These are phyloP conservation scores for Phaffomyces opuntiae DNA, from an alignment of 805 yeast species.

Conservation along the genomic window DNA sequence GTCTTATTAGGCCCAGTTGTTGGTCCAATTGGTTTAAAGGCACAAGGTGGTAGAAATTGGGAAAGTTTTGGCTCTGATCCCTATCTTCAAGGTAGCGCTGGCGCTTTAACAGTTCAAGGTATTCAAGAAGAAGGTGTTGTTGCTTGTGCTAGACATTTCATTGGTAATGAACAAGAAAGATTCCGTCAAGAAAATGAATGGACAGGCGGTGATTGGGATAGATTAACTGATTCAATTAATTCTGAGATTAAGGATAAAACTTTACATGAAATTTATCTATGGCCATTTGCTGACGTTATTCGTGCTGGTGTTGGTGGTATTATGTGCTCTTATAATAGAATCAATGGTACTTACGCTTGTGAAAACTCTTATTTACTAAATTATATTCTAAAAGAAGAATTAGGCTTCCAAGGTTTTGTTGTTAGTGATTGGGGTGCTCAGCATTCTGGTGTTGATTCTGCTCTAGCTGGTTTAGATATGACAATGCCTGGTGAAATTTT, in stretches of 20 bases:
- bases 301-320: slow-evolving; percentile 54
- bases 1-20: slow-evolving; percentile 49
- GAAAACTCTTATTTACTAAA: slow-evolving; percentile 52
- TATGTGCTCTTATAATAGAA: slow-evolving; percentile 55
- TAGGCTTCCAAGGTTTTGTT: slow-evolving; percentile 64
- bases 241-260: slow-evolving; percentile 54
- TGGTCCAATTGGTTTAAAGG: slow-evolving; percentile 57
- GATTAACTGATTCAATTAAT: slow-evolving; percentile 37
- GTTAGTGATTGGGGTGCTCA: slow-evolving; percentile 65
- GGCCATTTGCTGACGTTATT: slow-evolving; percentile 63
- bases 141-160: slow-evolving; percentile 48
- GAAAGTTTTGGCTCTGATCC: slow-evolving; percentile 9
- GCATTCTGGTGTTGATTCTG: slow-evolving; percentile 49
- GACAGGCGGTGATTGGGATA: slow-evolving; percentile 38
- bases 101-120: slow-evolving; percentile 46
- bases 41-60: slow-evolving; percentile 42
- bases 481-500: slow-evolving; percentile 55
- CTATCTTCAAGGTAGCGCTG: slow-evolving; percentile 36
- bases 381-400: slow-evolving; percentile 48
- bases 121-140: slow-evolving; percentile 52
- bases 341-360: slow-evolving; percentile 52
- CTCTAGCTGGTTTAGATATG: slow-evolving; percentile 57
- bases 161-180: slow-evolving; percentile 60
- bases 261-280: slow-evolving; percentile 53
- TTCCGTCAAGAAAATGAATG: slow-evolving; percentile 49